Base-by-base conservation (phyloP, 352 stramenopile species). In the Pythium myriotylum region DNA sequence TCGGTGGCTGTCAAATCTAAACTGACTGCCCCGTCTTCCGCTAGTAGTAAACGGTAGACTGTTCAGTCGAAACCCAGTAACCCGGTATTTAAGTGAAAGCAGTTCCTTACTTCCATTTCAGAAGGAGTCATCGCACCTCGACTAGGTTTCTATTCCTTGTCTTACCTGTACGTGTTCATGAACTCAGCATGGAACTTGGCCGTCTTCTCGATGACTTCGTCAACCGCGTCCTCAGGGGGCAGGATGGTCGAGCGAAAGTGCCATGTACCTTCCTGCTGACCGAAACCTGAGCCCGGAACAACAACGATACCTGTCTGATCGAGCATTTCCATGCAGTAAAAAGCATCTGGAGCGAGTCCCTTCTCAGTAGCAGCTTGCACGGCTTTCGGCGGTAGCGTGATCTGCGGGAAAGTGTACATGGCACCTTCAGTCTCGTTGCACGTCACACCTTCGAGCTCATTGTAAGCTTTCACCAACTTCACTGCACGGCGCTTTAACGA, bases 231-330 rank as follows among this genome's bases (percentile, higher is more conserved):
- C 70, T 99, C 96, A 1, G 95, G 86, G n/a, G 97, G 97, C 62
- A 99, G 74, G 63, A 99, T 99, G 39, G 97, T 99, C 14, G 97
- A 99, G 49, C 97, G 92, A 75, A 99, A 99, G 80, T 99, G 97
- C 82, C 89, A 99, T 60, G 97, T 98, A 50, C 95, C 97, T 33
- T 92, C 81, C 62, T 95, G 77, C 79, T 99, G 97, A 23, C 91
- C 95, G 78, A 99, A 99, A 22, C 97, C 97, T 64, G 89, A 98
- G 51, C 97, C 97, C 22, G 97, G 97, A 17, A 99, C 97, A 33
- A 99, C 94, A 55, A 98, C 96, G 62, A 99, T 98, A 62, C 97
- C 97, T 16, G 97, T 99, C 26, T 82, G 60, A 68, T 99, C 90
- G 52, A 99, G 84, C 69, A 99, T 89, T 58, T 96, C 81, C 62